A percentile compares a stretch with the other conserved stretches of the same genome.
These are phyloP conservation scores for Prunella vulgaris DNA, from an alignment of 257 asterid species.

Conservation along the genomic window DNA sequence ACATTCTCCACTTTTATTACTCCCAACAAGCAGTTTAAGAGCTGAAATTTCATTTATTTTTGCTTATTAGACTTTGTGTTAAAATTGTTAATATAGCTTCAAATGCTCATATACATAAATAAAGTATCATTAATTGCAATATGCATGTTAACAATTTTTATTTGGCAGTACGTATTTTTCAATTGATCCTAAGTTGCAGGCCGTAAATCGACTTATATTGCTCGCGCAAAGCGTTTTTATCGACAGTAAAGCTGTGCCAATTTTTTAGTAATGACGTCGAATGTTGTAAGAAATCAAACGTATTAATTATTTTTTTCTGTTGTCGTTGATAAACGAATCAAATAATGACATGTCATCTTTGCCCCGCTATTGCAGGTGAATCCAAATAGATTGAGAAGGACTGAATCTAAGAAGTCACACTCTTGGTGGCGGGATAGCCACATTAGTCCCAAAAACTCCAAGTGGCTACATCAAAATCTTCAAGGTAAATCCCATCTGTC, in stretches of 20 bases:
- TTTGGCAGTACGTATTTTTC: background rate
- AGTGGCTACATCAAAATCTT: slow-evolving; percentile 66
- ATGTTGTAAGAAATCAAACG: slow-evolving; percentile 22
- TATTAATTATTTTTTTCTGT: background rate
- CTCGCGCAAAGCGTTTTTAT: background rate
- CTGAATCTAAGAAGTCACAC: slow-evolving; percentile 50
- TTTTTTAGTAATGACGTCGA: slow-evolving; percentile 29
- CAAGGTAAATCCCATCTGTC: slow-evolving; percentile 30
- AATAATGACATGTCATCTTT: background rate
- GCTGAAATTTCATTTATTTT: background rate
- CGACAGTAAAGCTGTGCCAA: background rate
- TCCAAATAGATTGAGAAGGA: slow-evolving; percentile 44
- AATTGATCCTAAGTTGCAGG: slow-evolving; percentile 15
- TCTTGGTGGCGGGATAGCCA: slow-evolving; percentile 95
- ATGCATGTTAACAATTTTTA: background rate
- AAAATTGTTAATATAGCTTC: background rate
- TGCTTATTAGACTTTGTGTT: background rate
- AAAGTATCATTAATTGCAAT: background rate
- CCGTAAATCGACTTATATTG: background rate
- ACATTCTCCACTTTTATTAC: no score
- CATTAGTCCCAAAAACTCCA: slow-evolving; percentile 63
- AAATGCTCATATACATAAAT: background rate
- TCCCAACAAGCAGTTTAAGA: no score
- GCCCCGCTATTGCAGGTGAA: slow-evolving; percentile 32
- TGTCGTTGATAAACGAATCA: background rate